A percentile compares a stretch with the other conserved stretches of the same genome.
These are phyloP conservation scores for Mrakia gelida DNA, from an alignment of 768 basidiomycete genomes.

Conservation along the genomic window DNA sequence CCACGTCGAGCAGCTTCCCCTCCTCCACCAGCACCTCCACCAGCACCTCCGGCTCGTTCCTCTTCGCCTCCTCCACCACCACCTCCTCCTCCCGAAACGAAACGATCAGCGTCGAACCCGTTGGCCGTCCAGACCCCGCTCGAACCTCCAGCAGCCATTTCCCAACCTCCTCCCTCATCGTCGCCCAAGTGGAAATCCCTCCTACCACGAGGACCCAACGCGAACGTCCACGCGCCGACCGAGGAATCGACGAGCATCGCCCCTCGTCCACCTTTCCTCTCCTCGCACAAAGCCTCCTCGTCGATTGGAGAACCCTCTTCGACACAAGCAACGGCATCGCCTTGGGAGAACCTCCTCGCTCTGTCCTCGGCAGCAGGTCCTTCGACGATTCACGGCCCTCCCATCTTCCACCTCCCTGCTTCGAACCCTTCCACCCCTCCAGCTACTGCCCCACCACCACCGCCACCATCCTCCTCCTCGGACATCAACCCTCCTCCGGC, in stretches of 20 bases:
- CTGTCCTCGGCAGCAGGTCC: not conserved
- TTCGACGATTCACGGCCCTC: slow-evolving; percentile 4
- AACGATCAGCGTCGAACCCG: not conserved
- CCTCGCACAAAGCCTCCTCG: not conserved
- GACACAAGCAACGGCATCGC: not conserved
- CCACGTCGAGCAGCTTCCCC: not conserved
- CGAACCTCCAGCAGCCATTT: not conserved
- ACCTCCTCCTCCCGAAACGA: not conserved
- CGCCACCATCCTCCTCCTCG: not conserved
- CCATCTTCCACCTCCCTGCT: slow-evolving; percentile 5
- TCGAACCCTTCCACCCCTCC: slow-evolving; percentile 1
- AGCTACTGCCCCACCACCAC: not conserved
- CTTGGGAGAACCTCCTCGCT: slow-evolving; percentile 27
- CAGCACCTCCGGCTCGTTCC: not conserved
- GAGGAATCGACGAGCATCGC: not conserved
- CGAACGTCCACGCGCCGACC: not conserved
- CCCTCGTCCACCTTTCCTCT: not conserved
- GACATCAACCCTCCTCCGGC: not conserved
- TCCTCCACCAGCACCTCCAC: not conserved
- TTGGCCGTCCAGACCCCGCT: not conserved
- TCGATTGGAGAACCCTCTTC: not conserved
- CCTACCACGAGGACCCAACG: not conserved
- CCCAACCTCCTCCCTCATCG: not conserved
- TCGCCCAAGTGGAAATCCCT: not conserved
- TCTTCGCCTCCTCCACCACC: not conserved